phyloP scores from a whole-genome alignment of 805 yeast genomes.

The Pichia paraexigua region DNA sequence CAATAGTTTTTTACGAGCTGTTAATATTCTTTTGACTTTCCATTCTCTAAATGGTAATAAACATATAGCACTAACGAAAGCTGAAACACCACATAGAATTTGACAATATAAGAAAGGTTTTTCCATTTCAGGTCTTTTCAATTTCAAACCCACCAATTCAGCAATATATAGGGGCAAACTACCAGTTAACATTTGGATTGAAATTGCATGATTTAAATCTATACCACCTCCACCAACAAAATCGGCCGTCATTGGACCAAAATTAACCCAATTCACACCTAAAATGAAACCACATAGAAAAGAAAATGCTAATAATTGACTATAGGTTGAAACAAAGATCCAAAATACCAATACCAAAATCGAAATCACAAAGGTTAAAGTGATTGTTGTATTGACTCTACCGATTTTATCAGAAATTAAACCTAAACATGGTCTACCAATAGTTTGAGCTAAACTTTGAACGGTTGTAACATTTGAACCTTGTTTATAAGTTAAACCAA shows the following conservation, averaged over 20 bases:
- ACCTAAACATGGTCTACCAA: slow-evolving; percentile 47
- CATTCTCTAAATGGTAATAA: slow-evolving; percentile 48
- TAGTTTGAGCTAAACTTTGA: slow-evolving; percentile 37
- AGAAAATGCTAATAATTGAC: slow-evolving; percentile 35
- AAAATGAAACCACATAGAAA: slow-evolving; percentile 36
- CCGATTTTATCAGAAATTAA: slow-evolving; percentile 39
- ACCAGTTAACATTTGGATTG: slow-evolving; percentile 20
- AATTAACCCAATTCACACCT: slow-evolving; percentile 38
- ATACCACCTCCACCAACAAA: slow-evolving; percentile 26
- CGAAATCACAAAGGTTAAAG: slow-evolving; percentile 28
- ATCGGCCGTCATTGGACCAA: slow-evolving; percentile 30
- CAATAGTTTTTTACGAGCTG: slow-evolving; percentile 15
- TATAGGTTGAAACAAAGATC: slow-evolving; percentile 38
- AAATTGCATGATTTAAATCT: slow-evolving; percentile 24
- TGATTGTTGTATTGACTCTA: slow-evolving; percentile 37
- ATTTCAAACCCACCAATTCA: slow-evolving; percentile 27
- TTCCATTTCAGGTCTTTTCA: slow-evolving; percentile 19
- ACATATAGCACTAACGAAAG: slow-evolving; percentile 35
- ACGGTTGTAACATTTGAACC: slow-evolving; percentile 41
- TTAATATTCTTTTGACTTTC: slow-evolving; percentile 38
- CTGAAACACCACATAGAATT: slow-evolving; percentile 44
- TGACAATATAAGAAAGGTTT: slow-evolving; percentile 54
- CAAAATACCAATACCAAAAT: slow-evolving; percentile 40
- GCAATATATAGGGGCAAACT: slow-evolving; percentile 27
- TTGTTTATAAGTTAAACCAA: slow-evolving; percentile 40